A percentile compares a stretch with the other conserved stretches of the same genome.
Evolutionary conservation across 352 stramenopile species (phyloP).

Genomic region (Globisporangium acanthophoron): DNA sequence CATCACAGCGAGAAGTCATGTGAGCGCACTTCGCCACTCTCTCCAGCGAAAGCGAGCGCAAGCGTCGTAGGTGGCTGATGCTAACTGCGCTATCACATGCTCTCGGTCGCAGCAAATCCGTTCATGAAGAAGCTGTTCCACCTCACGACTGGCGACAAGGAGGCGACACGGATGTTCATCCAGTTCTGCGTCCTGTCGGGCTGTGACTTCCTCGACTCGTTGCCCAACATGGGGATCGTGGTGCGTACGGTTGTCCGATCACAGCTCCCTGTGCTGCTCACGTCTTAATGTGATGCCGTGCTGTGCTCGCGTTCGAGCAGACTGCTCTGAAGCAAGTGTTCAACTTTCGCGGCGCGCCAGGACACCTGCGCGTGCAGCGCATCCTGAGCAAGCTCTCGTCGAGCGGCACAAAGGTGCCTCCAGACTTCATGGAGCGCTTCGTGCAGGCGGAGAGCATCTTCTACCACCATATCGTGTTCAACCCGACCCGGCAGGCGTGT

Average conservation of each 20-base stretch:
- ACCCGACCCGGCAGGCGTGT: constrained; percentile 30
- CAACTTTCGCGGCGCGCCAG: constrained; percentile 55
- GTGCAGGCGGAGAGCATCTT: constrained; percentile 68
- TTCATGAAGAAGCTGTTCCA: constrained; percentile 64
- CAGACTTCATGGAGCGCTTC: constrained; percentile 49
- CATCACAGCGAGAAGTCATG: constrained; percentile 30
- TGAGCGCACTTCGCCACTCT: constrained; percentile 9
- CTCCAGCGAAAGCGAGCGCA: not conserved
- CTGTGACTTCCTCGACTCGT: constrained; percentile 72
- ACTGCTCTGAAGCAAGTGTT: constrained; percentile 73
- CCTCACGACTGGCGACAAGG: constrained; percentile 27
- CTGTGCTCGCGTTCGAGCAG: constrained; percentile 18
- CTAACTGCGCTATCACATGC: not conserved
- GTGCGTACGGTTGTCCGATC: constrained; percentile 20
- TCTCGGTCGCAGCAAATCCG: constrained; percentile 24
- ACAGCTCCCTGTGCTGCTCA: not conserved
- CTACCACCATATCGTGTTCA: constrained; percentile 76
- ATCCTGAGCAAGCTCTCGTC: constrained; percentile 57
- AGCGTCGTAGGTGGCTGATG: not conserved
- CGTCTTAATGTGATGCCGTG: not conserved
- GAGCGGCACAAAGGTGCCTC: constrained; percentile 36
- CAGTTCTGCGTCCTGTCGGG: constrained; percentile 68
- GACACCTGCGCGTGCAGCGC: constrained; percentile 49
- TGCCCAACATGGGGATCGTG: constrained; percentile 70
- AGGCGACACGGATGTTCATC: constrained; percentile 69